Percentiles rank a stretch among this genome's conserved stretches.
Evolutionary conservation across 1,284 basidiomycete species (phyloP).

Genomic region (Bjerkandera adusta): DNA sequence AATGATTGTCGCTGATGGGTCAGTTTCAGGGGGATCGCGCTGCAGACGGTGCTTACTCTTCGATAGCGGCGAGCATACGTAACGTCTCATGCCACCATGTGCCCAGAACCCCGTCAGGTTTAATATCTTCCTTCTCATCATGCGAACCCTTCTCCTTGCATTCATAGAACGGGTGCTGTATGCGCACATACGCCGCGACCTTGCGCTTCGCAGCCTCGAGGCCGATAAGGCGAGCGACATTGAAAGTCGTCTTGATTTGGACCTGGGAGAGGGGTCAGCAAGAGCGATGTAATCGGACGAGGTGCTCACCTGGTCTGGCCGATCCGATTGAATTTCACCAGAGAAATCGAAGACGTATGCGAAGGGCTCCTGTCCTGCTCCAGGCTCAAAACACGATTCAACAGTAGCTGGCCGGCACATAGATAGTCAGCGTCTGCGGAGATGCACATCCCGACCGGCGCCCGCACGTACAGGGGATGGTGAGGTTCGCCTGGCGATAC

Average conservation of each 20-base stretch:
- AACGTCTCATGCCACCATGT: conserved; percentile 91
- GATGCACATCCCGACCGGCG: conserved; percentile 53
- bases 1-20: conserved; percentile 4
- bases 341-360: conserved; percentile 80
- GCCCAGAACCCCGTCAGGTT: conserved; percentile 72
- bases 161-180: conserved; percentile 84
- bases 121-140: conserved; percentile 73
- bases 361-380: conserved; percentile 61
- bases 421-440: conserved; percentile 64
- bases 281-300: conserved; percentile 10
- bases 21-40: not conserved
- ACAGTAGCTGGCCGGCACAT: conserved; percentile 50
- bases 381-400: conserved; percentile 64
- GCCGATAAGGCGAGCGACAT: conserved; percentile 67
- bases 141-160: conserved; percentile 65
- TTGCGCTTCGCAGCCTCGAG: conserved; percentile 64
- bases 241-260: conserved; percentile 78
- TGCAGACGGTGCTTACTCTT: conserved; percentile 45
- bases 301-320: conserved; percentile 64
- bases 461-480: conserved; percentile 54
- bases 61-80: conserved; percentile 72
- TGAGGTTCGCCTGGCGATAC: conserved; percentile 83
- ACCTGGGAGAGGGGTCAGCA: conserved; percentile 41
- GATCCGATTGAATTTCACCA: conserved; percentile 78
- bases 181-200: conserved; percentile 75